A percentile compares a stretch with the other conserved stretches of the same genome.
These are phyloP conservation scores for Podospora bellae-mahoneyi DNA, from an alignment of 495 filamentous ascomycete species.

Conservation along the genomic window DNA sequence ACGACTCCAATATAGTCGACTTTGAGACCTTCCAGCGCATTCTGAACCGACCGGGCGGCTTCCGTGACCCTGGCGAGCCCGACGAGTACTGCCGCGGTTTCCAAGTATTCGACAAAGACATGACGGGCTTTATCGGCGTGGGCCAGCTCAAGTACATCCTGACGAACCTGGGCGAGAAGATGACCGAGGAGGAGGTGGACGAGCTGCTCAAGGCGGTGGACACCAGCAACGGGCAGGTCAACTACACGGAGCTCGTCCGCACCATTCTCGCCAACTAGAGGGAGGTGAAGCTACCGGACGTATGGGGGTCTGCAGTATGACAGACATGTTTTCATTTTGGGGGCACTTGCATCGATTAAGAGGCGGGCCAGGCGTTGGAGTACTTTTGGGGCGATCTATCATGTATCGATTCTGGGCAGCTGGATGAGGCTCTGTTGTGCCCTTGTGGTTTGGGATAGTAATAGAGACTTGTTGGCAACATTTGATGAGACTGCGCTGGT, in stretches of 20 bases:
- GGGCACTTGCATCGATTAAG: constrained; percentile 28
- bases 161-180: constrained; percentile 96
- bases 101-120: constrained; percentile 98
- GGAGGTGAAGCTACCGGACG: neutral
- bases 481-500: neutral
- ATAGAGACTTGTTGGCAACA: constrained; percentile 10
- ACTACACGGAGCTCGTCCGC: constrained; percentile 92
- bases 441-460: constrained; percentile 22
- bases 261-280: constrained; percentile 88
- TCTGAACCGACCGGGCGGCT: constrained; percentile 94
- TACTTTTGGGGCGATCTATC: constrained; percentile 25
- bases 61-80: constrained; percentile 94
- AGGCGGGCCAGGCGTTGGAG: constrained; percentile 33
- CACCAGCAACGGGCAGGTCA: constrained; percentile 88
- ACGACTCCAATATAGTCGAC: constrained; percentile 67
- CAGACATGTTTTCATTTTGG: constrained; percentile 10
- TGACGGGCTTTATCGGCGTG: constrained; percentile 95
- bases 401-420: constrained; percentile 34
- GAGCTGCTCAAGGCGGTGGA: constrained; percentile 97
- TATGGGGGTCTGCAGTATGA: constrained; percentile 4
- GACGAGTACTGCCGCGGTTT: constrained; percentile 98
- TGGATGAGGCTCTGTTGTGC: constrained; percentile 16
- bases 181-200: constrained; percentile 97
- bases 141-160: constrained; percentile 95
- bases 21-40: constrained; percentile 95